Evolutionary conservation across 108 stramenopile genomes (phyloP), one percentile per base, ranked within the genome.

Genomic region (Bacterosira constricta): DNA sequence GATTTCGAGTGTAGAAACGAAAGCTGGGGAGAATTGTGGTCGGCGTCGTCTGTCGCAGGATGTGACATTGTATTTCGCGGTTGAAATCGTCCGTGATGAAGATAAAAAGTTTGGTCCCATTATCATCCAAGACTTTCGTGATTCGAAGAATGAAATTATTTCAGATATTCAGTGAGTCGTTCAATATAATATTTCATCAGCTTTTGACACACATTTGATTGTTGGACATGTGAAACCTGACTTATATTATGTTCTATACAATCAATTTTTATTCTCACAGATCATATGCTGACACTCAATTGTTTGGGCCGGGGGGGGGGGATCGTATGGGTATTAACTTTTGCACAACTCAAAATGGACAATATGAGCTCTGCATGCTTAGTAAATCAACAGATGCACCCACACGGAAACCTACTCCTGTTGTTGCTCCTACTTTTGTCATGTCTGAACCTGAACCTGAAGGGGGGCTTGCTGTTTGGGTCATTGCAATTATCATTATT

Each of bases 391-490:
- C 26, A 0, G 49, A 52, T 8, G 15, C 30, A 41, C 49, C 15
- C 23, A 32, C 57, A 7, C 0, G 34, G 2, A 15, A 4, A 21
- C 1, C 49, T 27, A 47, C 49, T 11, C 20, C 49, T 2, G 1
- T 17, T 30, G 11, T 9, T 7, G 36, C 36, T 37, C 41, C 12
- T n/a, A 42, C 41, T 42, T 42, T n/a, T 42, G 41, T n/a, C 1
- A 2, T 11, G 12, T 3, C 17, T 2, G 15, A 42, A 42, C 41
- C 61, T 17, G 50, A 61, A 10, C 31, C 45, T 26, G 59, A 51
- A 13, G 63, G 45, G 26, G 77, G 69, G 0, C 31, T 78, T 18
- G 38, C 77, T 0, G 77, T 41, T 18, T 78, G 77, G 77, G 77
- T 53, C 1, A 37, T 78, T 29, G 47, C 57, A 31, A 52, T 78